A percentile compares a stretch with the other conserved stretches of the same genome.
Conservation (phyloP, 176 grass and related monocot species). For the Musa beccarii region DNA sequence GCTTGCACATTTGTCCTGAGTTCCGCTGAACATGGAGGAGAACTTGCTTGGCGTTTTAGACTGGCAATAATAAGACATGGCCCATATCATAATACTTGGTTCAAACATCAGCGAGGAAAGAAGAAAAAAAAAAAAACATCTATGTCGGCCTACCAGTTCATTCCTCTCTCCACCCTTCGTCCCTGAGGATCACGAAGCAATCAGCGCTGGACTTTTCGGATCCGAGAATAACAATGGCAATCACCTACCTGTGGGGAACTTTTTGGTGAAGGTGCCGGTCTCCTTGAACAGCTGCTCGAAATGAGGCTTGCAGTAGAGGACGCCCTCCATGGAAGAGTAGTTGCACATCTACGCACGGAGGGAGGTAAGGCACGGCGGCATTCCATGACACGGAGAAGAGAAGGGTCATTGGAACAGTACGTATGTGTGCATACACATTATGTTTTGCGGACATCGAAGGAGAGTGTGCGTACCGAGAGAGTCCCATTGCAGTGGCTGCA, state of each 20-base stretch:
- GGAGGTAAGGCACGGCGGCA: too few species aligned
- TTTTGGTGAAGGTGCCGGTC: background rate
- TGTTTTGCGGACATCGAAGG: too few species aligned
- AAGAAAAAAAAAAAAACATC: too few species aligned
- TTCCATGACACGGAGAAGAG: too few species aligned
- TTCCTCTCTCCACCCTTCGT: background rate
- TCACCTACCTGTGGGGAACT: conserved; percentile 1
- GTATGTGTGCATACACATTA: too few species aligned
- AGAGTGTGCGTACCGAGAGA: background rate
- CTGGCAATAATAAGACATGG: background rate
- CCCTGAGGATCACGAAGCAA: background rate
- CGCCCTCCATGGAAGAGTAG: conserved; percentile 6
- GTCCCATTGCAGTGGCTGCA: conserved; percentile 3
- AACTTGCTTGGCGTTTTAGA: background rate
- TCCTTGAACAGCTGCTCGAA: conserved; percentile 2
- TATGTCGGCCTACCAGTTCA: background rate
- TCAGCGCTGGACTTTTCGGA: background rate
- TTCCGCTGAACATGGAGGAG: background rate
- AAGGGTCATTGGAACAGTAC: too few species aligned
- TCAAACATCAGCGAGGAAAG: too few species aligned
- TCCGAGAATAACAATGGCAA: background rate
- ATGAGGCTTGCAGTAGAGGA: conserved; percentile 6
- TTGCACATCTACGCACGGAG: background rate
- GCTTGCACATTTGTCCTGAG: background rate
- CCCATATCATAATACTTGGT: too few species aligned